phyloP scores from a whole-genome alignment of 1,139 yeast genomes.

The Yamadazyma atmosphaerica region DNA sequence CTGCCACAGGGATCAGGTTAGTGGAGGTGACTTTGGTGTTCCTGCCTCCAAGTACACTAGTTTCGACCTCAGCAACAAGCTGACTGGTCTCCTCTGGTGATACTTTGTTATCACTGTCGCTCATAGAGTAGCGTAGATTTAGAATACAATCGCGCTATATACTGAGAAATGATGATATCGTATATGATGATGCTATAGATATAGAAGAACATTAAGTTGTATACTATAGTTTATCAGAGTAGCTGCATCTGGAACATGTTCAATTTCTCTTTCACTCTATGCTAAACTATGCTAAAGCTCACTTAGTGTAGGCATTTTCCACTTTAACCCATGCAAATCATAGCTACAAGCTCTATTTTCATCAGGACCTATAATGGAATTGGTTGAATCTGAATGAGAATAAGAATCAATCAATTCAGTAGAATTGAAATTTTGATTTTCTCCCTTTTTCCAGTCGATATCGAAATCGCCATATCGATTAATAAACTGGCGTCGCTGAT shows the following conservation, averaged over 20 bases:
- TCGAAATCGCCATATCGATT: slow-evolving; percentile 46
- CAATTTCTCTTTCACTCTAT: no score
- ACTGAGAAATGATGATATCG: no score
- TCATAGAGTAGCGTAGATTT: no score
- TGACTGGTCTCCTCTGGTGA: neutral
- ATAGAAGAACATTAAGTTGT: no score
- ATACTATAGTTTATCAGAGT: no score
- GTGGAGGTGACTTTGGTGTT: neutral
- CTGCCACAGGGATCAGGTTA: neutral
- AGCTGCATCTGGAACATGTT: no score
- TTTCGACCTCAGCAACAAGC: neutral
- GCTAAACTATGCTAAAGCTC: slow-evolving; percentile 30
- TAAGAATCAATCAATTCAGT: slow-evolving; percentile 13
- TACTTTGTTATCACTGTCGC: slow-evolving; percentile 2
- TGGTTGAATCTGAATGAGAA: slow-evolving; percentile 14
- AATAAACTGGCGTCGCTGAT: slow-evolving; percentile 49
- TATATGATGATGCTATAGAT: no score
- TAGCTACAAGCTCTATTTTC: slow-evolving; percentile 27
- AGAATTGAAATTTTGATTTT: slow-evolving; percentile 15
- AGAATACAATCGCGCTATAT: no score
- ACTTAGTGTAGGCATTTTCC: slow-evolving; percentile 53
- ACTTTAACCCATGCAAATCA: slow-evolving; percentile 46
- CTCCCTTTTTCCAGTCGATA: slow-evolving; percentile 29
- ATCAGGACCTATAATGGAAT: slow-evolving; percentile 29
- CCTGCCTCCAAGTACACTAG: neutral